Evolutionary conservation across 805 yeast species (phyloP).

Genomic region (Millerozyma acaciae): DNA sequence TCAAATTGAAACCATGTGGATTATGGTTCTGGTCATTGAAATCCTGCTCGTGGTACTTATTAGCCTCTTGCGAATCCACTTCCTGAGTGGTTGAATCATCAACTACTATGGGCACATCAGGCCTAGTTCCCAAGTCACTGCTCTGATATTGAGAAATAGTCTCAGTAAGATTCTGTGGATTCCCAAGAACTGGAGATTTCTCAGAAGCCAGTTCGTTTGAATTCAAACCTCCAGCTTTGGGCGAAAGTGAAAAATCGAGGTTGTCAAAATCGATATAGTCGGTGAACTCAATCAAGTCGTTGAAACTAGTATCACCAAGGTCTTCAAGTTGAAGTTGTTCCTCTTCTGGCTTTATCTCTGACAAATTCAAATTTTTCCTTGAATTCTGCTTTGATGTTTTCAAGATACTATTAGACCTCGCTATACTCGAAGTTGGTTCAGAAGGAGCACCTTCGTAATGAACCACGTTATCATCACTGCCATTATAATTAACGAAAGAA

Average conservation of each 20-base stretch:
- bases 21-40: too few species aligned
- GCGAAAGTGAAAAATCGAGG: conserved; percentile 27
- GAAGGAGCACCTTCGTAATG: conserved; percentile 15
- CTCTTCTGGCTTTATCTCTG: neutral
- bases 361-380: conserved; percentile 13
- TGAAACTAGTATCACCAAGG: conserved; percentile 11
- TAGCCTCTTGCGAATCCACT: too few species aligned
- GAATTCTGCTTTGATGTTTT: conserved; percentile 27
- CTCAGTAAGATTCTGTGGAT: too few species aligned
- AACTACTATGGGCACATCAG: neutral
- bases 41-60: too few species aligned
- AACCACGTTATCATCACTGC: conserved; percentile 39
- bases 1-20: too few species aligned
- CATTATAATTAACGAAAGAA: conserved; percentile 37
- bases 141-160: too few species aligned
- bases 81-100: too few species aligned
- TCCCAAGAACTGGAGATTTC: too few species aligned
- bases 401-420: conserved; percentile 36
- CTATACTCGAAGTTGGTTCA: conserved; percentile 15
- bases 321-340: conserved; percentile 2
- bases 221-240: conserved; percentile 5
- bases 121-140: too few species aligned
- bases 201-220: too few species aligned
- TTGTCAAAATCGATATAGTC: conserved; percentile 39
- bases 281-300: conserved; percentile 38